Evolutionary conservation across 352 stramenopile species (phyloP), one percentile per base, ranked within the genome.

Genomic region (Aphanomyces invadans): DNA sequence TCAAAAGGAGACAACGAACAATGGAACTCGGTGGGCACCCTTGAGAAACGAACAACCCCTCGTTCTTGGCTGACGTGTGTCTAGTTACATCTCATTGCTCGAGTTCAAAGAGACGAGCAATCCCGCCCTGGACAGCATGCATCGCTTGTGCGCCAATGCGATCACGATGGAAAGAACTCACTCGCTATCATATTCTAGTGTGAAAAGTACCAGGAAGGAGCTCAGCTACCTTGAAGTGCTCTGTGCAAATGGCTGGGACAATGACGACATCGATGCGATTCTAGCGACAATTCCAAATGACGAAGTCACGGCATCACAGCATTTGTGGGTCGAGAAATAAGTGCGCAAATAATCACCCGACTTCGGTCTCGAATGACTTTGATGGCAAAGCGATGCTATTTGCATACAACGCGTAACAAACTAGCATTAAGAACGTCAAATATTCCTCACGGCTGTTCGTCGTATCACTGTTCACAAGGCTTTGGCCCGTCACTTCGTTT

Each of bases 61-160:
- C n/a, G n/a, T 7, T 25, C 2, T n/a, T 46, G 38, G 38, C 38
- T 17, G 10, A 25, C 2, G n/a, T 32, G 49, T 19, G 21, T 32
- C 4, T 36, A 64, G 55, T n/a, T 64, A 51, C 38, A 45, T 64
- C n/a, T 52, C 32, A 17, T 52, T 64, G 55, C 55, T 64, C 25
- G 55, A 64, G 33, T 64, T 64, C 38, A 64, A 64, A 46, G 55
- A 64, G 25, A 46, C 32, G 19, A 64, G 21, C 21, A 28, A 64
- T 7, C 55, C 55, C 23, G 38, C 19, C 0, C 28, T 64, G 31
- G 55, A 64, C 32, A 31, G n/a, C 32, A 52, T 64, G 38, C 36
- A 46, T 53, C 4, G 7, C 28, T 46, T 62, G 17, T 46, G 46
- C 26, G 23, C 29, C 12, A n/a, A n/a, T n/a, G n/a, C n/a, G n/a